Evolutionary conservation across 768 basidiomycete species (phyloP).

Genomic region (Leccinum longicurvipes): DNA sequence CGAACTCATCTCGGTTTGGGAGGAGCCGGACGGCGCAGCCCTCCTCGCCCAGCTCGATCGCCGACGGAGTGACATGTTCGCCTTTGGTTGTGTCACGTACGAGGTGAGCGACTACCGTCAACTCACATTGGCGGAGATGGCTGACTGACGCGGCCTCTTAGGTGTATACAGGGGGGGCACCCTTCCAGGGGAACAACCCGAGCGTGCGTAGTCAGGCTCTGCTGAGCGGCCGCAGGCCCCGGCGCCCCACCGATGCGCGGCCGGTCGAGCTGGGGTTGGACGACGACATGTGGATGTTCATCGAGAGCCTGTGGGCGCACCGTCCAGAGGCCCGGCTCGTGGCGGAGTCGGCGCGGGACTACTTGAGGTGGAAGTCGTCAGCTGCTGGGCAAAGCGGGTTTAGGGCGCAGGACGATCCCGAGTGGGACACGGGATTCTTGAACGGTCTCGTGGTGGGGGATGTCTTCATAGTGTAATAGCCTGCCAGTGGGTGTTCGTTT

Average conservation of each 20-base stretch:
- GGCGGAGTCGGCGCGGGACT: conserved; percentile 21
- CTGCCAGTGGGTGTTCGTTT: neutral
- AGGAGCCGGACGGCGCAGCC: conserved; percentile 6
- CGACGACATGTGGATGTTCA: conserved; percentile 31
- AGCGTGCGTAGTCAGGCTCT: conserved; percentile 16
- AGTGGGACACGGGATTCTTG: conserved; percentile 27
- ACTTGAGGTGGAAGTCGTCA: conserved; percentile 18
- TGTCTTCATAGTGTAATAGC: conserved; percentile 13
- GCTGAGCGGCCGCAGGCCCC: conserved; percentile 13
- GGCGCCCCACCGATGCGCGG: conserved; percentile 14
- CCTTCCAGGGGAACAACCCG: conserved; percentile 20
- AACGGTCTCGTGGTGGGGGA: conserved; percentile 3
- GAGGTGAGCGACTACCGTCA: conserved; percentile 23
- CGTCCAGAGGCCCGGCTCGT: conserved; percentile 27
- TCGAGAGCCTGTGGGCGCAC: conserved; percentile 27
- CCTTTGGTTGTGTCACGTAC: conserved; percentile 33
- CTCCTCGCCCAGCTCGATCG: conserved; percentile 17
- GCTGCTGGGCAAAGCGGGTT: neutral
- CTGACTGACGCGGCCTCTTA: conserved; percentile 6
- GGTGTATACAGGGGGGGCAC: conserved; percentile 29
- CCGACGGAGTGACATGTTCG: conserved; percentile 35
- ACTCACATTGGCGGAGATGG: neutral
- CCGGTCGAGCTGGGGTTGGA: conserved; percentile 23
- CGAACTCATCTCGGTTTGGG: conserved; percentile 18
- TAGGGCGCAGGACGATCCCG: conserved; percentile 13